Percentiles rank a stretch among this genome's conserved stretches.
Evolutionary conservation across 805 yeast species (phyloP).

Genomic region (fission yeast (Schizosaccharomyces pombe)): DNA sequence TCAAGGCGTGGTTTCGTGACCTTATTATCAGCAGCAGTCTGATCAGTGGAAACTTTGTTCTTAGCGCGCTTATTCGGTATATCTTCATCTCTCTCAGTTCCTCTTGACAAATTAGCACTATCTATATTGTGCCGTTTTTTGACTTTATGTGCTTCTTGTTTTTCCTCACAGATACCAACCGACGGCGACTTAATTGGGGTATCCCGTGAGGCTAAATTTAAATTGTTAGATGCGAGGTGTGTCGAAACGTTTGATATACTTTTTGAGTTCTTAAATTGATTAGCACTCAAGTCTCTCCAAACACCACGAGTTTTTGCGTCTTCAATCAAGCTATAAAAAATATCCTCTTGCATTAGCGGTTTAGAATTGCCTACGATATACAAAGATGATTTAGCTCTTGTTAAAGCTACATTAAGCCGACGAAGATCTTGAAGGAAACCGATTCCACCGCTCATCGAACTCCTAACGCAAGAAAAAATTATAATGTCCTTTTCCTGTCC

Average conservation of each 20-base stretch:
- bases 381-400: conserved; percentile 75
- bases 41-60: too few species aligned
- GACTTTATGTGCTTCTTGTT: background rate
- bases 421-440: conserved; percentile 85
- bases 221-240: background rate
- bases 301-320: background rate
- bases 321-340: background rate
- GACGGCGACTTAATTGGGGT: background rate
- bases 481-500: conserved; percentile 93
- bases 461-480: conserved; percentile 86
- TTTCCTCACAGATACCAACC: background rate
- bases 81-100: too few species aligned
- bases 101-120: too few species aligned
- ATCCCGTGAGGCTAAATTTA: background rate
- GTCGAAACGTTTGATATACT: background rate
- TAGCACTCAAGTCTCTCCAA: background rate
- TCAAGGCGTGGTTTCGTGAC: too few species aligned
- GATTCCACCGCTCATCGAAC: conserved; percentile 28
- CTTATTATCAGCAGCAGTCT: too few species aligned
- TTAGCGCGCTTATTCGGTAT: too few species aligned
- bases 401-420: conserved; percentile 91
- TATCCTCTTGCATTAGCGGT: background rate
- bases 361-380: conserved; percentile 68
- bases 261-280: background rate
- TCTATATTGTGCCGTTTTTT: background rate